Conservation (phyloP, 2,329 filamentous ascomycete genomes). For the Hypocrella siamensis region DNA sequence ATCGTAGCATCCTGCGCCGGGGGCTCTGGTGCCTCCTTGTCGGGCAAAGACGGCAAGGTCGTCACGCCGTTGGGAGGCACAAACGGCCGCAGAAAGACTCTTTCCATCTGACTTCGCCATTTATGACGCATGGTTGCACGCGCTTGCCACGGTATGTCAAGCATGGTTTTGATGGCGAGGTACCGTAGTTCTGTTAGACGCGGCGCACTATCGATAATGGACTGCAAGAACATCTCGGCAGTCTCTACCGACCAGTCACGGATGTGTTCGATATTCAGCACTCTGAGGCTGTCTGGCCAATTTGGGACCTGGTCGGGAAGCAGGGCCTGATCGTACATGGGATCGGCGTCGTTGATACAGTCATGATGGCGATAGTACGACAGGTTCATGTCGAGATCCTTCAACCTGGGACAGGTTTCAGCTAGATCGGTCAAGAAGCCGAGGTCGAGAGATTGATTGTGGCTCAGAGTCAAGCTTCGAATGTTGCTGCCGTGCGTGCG, state of each 20-base stretch:
- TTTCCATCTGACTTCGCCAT: conserved; percentile 58
- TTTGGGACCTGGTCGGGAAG: conserved; percentile 47
- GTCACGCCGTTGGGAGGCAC: conserved; percentile 19
- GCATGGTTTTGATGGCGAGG: conserved; percentile 59
- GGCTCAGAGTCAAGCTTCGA: conserved; percentile 51
- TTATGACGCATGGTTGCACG: conserved; percentile 63
- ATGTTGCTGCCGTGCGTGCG: conserved; percentile 51
- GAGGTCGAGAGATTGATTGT: conserved; percentile 67
- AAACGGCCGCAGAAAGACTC: conserved; percentile 43
- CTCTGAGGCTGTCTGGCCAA: conserved; percentile 61
- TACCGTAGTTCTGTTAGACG: conserved; percentile 50
- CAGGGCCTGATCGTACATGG: conserved; percentile 58
- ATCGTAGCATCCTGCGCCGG: conserved; percentile 7
- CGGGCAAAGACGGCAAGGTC: conserved; percentile 9
- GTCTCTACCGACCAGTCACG: conserved; percentile 56
- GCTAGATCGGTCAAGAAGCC: conserved; percentile 56
- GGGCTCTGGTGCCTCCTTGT: conserved; percentile 2
- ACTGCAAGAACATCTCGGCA: conserved; percentile 65
- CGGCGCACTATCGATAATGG: conserved; percentile 56
- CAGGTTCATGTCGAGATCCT: conserved; percentile 60
- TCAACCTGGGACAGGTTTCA: conserved; percentile 51
- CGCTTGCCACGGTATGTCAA: conserved; percentile 70
- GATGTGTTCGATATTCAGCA: conserved; percentile 61
- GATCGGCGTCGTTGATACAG: conserved; percentile 55
- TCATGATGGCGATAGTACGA: conserved; percentile 59